Evolutionary conservation across 768 basidiomycete genomes (phyloP).

Genomic region (Guyanaporus albipodus): DNA sequence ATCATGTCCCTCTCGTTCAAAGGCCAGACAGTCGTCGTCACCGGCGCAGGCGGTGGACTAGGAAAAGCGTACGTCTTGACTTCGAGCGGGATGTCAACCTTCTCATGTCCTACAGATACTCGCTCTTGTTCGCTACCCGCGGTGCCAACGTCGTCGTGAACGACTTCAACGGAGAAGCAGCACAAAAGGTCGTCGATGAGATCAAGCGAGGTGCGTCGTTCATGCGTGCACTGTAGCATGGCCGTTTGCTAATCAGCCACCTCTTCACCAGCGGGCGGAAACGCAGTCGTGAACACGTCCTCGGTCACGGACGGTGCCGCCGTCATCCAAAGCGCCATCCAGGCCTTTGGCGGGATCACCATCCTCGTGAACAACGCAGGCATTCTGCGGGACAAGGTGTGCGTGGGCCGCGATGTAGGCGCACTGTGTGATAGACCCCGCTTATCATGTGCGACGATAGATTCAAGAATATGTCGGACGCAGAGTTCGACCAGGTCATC

Average conservation of each 20-base stretch:
- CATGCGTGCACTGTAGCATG: neutral
- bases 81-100: too few relatives aligned
- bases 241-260: neutral
- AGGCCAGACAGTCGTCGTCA: conserved; percentile 89
- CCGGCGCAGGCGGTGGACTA: conserved; percentile 93
- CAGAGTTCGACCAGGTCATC: conserved; percentile 86
- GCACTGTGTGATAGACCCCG: too few relatives aligned
- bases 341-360: conserved; percentile 79
- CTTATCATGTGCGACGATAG: conserved; percentile 29
- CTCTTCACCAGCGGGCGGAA: conserved; percentile 66
- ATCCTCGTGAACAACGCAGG: conserved; percentile 97
- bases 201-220: conserved; percentile 64
- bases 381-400: conserved; percentile 81
- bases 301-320: conserved; percentile 83
- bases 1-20: conserved; percentile 64
- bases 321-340: conserved; percentile 81
- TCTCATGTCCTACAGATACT: conserved; percentile 79
- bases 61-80: conserved; percentile 79
- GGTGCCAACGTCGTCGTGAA: conserved; percentile 96
- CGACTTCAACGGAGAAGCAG: conserved; percentile 84
- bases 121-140: conserved; percentile 84
- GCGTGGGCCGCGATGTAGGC: conserved; percentile 22
- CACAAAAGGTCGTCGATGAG: conserved; percentile 89
- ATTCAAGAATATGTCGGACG: conserved; percentile 97
- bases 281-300: conserved; percentile 82